Evolutionary conservation across 306 rosid genomes (phyloP).

Genomic region (Psophocarpus tetragonolobus): DNA sequence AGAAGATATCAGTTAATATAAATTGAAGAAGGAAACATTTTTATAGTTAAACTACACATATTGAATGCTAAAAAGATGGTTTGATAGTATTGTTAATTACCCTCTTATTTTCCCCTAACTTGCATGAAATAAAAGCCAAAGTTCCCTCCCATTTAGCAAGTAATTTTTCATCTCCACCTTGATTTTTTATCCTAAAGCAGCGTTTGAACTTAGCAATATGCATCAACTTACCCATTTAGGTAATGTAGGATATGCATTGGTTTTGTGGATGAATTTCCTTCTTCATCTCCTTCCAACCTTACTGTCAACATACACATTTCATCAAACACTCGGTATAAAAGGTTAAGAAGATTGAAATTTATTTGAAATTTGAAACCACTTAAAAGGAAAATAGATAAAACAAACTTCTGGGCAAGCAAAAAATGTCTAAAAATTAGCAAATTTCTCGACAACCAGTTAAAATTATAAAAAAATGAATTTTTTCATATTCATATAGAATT

Average conservation of each 20-base stretch:
- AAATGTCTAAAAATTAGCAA: neutral
- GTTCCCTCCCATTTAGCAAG: no score
- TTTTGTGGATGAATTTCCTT: conserved; percentile 92
- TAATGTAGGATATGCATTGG: conserved; percentile 92
- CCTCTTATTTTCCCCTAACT: conserved; percentile 6
- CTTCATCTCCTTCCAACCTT: conserved; percentile 58
- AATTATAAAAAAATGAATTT: neutral
- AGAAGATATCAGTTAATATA: conserved; percentile 9
- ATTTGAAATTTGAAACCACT: neutral
- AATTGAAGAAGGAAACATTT: neutral
- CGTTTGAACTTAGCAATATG: conserved; percentile 86
- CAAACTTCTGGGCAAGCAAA: neutral
- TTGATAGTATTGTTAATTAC: neutral
- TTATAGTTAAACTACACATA: conserved; percentile 9
- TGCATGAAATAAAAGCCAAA: conserved; percentile 26
- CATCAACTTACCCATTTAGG: conserved; percentile 90
- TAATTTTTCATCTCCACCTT: conserved; percentile 43
- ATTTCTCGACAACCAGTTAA: neutral
- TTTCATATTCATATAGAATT: neutral
- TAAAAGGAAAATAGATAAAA: neutral
- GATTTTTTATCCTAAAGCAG: conserved; percentile 51
- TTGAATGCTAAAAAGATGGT: neutral
- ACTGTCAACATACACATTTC: conserved; percentile 25
- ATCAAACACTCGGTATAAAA: conserved; percentile 40
- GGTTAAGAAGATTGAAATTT: neutral